Evolutionary conservation across 352 stramenopile species (phyloP).

Genomic region (Aphanomyces astaci): DNA sequence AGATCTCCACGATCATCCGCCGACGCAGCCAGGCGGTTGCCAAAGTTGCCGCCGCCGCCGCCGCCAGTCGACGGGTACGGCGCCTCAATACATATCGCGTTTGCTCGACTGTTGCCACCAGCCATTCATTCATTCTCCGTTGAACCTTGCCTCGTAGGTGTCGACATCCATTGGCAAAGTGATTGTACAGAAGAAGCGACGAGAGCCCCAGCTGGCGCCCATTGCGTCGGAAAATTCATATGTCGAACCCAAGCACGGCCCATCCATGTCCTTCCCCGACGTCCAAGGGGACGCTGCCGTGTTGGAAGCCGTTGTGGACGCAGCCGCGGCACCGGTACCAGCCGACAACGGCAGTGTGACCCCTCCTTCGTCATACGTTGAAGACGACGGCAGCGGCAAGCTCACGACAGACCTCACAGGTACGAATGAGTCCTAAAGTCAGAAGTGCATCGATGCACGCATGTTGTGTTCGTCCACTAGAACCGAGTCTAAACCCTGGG

Average conservation of each 20-base stretch:
- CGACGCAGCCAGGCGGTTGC: constrained; percentile 34
- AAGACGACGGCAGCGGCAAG: background rate
- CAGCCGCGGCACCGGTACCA: background rate
- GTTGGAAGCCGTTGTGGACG: background rate
- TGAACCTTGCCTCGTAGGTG: background rate
- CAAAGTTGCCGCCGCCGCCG: background rate
- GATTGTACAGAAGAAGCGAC: constrained; percentile 29
- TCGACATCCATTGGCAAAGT: constrained; percentile 42
- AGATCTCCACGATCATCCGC: constrained; percentile 70
- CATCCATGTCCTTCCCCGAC: background rate
- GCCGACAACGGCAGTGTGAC: background rate
- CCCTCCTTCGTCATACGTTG: background rate
- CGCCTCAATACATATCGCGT: constrained; percentile 18
- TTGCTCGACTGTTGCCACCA: constrained; percentile 27
- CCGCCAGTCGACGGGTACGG: constrained; percentile 7
- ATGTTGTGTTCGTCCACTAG: too few species aligned
- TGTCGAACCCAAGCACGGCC: background rate
- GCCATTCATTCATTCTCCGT: background rate
- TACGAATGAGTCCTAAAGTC: too few species aligned
- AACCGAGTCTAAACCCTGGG: background rate
- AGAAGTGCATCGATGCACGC: too few species aligned
- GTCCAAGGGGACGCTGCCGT: background rate
- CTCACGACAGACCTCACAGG: background rate
- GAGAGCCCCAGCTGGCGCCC: background rate
- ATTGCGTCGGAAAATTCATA: background rate